phyloP scores from a whole-genome alignment of 345 rosid genomes.

The Diplotaxis tenuifolia region DNA sequence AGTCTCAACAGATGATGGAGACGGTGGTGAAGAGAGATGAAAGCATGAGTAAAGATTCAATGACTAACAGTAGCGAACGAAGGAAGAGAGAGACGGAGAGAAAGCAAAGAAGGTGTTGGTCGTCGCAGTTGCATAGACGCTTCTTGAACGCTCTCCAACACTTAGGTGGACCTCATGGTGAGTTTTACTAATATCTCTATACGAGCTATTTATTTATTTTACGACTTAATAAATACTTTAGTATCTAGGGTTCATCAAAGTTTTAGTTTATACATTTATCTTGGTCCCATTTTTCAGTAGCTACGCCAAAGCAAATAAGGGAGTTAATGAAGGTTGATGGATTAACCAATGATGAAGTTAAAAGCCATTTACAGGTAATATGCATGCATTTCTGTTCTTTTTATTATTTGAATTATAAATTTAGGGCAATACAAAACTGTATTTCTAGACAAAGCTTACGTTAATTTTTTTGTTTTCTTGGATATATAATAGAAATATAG shows the following conservation, averaged over 20 bases:
- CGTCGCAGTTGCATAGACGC: constrained; percentile 81
- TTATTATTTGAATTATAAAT: not conserved
- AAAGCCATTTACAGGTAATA: constrained; percentile 97
- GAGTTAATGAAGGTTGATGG: constrained; percentile 97
- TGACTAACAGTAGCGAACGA: constrained; percentile 30
- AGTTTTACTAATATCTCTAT: not conserved
- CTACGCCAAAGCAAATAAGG: constrained; percentile 91
- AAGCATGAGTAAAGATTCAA: constrained; percentile 42
- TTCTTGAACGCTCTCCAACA: constrained; percentile 87
- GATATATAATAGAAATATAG: constrained; percentile 64
- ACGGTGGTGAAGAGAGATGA: constrained; percentile 59
- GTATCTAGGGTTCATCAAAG: not conserved
- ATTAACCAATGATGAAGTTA: constrained; percentile 91
- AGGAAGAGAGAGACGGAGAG: constrained; percentile 54
- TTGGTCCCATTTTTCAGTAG: constrained; percentile 49
- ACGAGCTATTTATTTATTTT: not conserved
- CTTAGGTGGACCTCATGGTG: constrained; percentile 92
- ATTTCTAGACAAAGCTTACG: not conserved
- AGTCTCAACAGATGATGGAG: constrained; percentile 28
- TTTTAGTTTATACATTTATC: constrained; percentile 2
- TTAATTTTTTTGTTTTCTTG: not conserved
- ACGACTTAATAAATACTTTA: not conserved
- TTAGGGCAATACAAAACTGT: not conserved
- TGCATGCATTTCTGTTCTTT: not conserved
- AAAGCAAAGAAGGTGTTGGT: constrained; percentile 92